phyloP scores from a whole-genome alignment of 305 asterid species.

The Fraxinus dipetala region DNA sequence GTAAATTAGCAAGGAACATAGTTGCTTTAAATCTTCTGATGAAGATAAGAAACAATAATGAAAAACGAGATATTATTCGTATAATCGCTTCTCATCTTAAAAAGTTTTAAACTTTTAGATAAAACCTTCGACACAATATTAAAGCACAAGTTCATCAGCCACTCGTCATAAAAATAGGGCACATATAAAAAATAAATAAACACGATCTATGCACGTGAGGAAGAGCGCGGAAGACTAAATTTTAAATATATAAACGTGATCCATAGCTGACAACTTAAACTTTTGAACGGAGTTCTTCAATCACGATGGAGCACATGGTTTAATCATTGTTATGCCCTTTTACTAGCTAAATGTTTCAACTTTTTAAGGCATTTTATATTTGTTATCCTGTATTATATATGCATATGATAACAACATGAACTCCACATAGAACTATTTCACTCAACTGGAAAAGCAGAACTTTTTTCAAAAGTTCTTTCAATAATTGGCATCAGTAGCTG shows the following conservation, averaged over 20 bases:
- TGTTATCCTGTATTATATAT: neutral
- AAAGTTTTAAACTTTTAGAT: neutral
- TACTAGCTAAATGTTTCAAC: neutral
- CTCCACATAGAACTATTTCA: neutral
- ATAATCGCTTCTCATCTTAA: neutral
- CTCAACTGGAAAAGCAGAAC: neutral
- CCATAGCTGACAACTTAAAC: neutral
- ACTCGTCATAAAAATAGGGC: neutral
- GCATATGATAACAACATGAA: neutral
- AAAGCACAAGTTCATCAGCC: neutral
- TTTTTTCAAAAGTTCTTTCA: neutral
- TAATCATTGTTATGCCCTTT: neutral
- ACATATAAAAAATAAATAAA: neutral
- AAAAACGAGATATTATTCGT: neutral
- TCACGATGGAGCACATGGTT: neutral
- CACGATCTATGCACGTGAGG: neutral
- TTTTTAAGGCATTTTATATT: neutral
- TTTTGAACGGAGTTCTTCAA: neutral
- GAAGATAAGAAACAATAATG: neutral
- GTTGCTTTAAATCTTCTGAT: neutral
- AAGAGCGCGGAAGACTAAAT: neutral
- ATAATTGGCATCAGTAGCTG: neutral
- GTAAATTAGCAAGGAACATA: neutral
- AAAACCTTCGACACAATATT: too few relatives aligned
- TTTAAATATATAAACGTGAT: neutral